phyloP scores from a whole-genome alignment of 345 rosid species.

The Melaleuca alternifolia region DNA sequence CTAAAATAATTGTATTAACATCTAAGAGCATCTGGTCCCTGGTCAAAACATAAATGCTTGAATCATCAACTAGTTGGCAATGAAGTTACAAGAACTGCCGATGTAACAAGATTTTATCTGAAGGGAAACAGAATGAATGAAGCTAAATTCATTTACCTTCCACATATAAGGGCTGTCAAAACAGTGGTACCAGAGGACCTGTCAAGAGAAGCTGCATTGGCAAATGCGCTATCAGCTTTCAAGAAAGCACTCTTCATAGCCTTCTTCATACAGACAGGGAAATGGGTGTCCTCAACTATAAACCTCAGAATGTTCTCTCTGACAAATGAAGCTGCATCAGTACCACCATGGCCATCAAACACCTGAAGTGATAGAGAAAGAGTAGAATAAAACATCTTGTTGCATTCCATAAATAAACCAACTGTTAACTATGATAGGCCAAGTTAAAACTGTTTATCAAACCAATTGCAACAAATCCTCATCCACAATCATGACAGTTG shows the following conservation, averaged over 20 bases:
- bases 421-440: neutral
- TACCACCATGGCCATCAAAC: conserved; percentile 26
- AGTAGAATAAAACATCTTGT: neutral
- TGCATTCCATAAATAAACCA: neutral
- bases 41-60: neutral
- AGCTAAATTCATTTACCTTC: conserved; percentile 1
- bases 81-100: neutral
- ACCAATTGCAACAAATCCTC: neutral
- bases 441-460: neutral
- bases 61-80: neutral
- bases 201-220: conserved; percentile 12
- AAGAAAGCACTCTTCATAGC: conserved; percentile 18
- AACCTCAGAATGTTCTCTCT: conserved; percentile 11
- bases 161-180: conserved; percentile 12
- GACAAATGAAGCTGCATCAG: conserved; percentile 14
- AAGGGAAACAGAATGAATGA: neutral
- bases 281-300: conserved; percentile 17
- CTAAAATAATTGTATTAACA: neutral
- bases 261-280: conserved; percentile 4
- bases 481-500: neutral
- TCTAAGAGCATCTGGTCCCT: neutral
- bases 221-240: conserved; percentile 17
- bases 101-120: neutral
- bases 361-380: conserved; percentile 2
- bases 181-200: conserved; percentile 18